Evolutionary conservation across 306 rosid species (phyloP).

Genomic region (Arachis hypogaea): DNA sequence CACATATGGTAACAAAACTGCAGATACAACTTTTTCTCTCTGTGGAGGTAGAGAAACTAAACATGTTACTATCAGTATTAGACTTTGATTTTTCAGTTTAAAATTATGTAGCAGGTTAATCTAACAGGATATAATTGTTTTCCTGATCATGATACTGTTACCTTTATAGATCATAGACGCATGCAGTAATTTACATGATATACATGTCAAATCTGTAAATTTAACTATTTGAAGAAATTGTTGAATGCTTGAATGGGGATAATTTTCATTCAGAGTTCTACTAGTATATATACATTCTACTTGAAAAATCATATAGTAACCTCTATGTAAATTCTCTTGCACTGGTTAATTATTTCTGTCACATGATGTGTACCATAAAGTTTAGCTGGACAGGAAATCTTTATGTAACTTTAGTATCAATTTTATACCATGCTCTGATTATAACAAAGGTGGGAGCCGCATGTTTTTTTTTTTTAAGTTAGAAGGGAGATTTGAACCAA

Average conservation of each 20-base stretch:
- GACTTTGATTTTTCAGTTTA: slow-evolving; percentile 33
- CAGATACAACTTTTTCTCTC: slow-evolving; percentile 63
- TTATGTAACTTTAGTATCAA: slow-evolving; percentile 7
- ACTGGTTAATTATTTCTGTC: not conserved
- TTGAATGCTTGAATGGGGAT: not conserved
- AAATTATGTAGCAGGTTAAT: not conserved
- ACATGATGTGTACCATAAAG: not conserved
- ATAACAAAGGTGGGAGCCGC: slow-evolving; percentile 11
- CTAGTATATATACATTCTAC: not conserved
- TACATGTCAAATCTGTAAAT: not conserved
- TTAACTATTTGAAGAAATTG: not conserved
- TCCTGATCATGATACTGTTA: not conserved
- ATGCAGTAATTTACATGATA: not conserved
- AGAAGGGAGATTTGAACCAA: too few species aligned
- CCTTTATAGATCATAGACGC: not conserved
- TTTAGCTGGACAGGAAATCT: not conserved
- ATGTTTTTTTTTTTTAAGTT: too few species aligned
- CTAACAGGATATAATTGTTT: not conserved
- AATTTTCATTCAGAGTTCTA: not conserved
- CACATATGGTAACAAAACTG: slow-evolving; percentile 49
- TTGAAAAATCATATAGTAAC: not conserved
- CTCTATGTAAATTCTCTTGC: not conserved
- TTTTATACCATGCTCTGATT: slow-evolving; percentile 8
- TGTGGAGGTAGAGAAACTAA: slow-evolving; percentile 67
- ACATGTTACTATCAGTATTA: slow-evolving; percentile 64